phyloP scores from a whole-genome alignment of 495 filamentous ascomycete species.

The Aspergillus wentii region DNA sequence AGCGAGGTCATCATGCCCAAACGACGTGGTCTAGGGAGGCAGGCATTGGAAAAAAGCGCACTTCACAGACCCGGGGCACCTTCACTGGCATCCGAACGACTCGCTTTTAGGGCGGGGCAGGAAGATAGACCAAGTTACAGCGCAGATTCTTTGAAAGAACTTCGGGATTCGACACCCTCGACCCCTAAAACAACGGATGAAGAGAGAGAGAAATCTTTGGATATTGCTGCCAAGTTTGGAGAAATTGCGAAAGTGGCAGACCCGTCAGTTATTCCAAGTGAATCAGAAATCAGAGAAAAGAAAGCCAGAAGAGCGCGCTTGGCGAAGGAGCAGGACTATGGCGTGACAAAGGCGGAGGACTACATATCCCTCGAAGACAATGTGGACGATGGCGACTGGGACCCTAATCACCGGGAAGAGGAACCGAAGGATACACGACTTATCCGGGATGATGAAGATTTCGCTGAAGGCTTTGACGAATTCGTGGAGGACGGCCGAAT shows the following conservation, averaged over 20 bases:
- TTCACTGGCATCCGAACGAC: constrained; percentile 32
- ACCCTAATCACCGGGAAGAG: constrained; percentile 32
- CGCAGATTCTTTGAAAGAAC: constrained; percentile 78
- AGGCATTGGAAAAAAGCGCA: constrained; percentile 68
- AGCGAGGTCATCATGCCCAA: constrained; percentile 62
- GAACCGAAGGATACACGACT: constrained; percentile 64
- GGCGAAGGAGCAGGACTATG: constrained; percentile 66
- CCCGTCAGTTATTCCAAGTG: constrained; percentile 61
- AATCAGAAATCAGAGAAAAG: constrained; percentile 87
- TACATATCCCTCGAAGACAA: constrained; percentile 72
- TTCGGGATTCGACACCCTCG: constrained; percentile 75
- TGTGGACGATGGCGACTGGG: constrained; percentile 43
- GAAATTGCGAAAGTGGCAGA: constrained; percentile 34
- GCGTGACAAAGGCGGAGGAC: constrained; percentile 64
- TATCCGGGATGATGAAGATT: constrained; percentile 81
- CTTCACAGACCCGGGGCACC: constrained; percentile 45
- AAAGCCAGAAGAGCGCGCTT: constrained; percentile 80
- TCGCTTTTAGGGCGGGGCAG: constrained; percentile 52
- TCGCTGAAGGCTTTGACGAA: constrained; percentile 93
- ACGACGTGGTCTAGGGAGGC: constrained; percentile 62
- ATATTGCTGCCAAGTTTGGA: constrained; percentile 63
- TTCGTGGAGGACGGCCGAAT: constrained; percentile 82
- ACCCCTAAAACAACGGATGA: constrained; percentile 58
- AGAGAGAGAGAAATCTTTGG: constrained; percentile 57
- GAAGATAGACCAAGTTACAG: constrained; percentile 79